A percentile compares a stretch with the other conserved stretches of the same genome.
Conservation (phyloP, 768 basidiomycete genomes). For the Pleurotus sapidus region DNA sequence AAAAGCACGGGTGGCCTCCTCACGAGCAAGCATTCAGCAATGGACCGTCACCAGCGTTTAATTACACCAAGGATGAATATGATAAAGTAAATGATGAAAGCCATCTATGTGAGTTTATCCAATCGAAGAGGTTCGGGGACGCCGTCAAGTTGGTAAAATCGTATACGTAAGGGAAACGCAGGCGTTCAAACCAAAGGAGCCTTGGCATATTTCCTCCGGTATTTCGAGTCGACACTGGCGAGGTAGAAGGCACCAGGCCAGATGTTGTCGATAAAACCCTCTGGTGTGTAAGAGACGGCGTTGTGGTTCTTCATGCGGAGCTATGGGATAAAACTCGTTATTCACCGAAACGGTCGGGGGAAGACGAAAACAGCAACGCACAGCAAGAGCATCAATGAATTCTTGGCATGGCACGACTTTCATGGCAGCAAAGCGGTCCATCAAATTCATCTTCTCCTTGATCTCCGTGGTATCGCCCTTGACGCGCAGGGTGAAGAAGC, state of each 20-base stretch:
- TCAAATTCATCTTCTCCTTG: constrained; percentile 75
- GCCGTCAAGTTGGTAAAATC: too few relatives aligned
- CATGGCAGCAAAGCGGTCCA: constrained; percentile 76
- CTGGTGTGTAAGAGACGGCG: constrained; percentile 77
- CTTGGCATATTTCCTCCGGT: constrained; percentile 81
- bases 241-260: constrained; percentile 96
- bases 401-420: constrained; percentile 90
- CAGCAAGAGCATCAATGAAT: constrained; percentile 80
- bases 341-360: not conserved
- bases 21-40: too few relatives aligned
- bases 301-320: constrained; percentile 98
- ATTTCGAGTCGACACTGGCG: constrained; percentile 84
- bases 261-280: constrained; percentile 86
- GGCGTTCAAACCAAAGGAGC: constrained; percentile 34
- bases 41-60: too few relatives aligned
- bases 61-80: too few relatives aligned
- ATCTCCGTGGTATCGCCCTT: constrained; percentile 88
- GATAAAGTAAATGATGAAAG: too few relatives aligned
- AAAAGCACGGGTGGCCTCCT: too few relatives aligned
- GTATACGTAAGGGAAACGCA: too few relatives aligned
- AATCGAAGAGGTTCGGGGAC: too few relatives aligned
- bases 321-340: constrained; percentile 32
- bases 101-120: too few relatives aligned
- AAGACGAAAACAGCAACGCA: constrained; percentile 29
- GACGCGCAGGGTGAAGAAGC: constrained; percentile 86